A percentile compares a stretch with the other conserved stretches of the same genome.
Conservation (phyloP, 495 filamentous ascomycete genomes). For the Aspergillus steynii region DNA sequence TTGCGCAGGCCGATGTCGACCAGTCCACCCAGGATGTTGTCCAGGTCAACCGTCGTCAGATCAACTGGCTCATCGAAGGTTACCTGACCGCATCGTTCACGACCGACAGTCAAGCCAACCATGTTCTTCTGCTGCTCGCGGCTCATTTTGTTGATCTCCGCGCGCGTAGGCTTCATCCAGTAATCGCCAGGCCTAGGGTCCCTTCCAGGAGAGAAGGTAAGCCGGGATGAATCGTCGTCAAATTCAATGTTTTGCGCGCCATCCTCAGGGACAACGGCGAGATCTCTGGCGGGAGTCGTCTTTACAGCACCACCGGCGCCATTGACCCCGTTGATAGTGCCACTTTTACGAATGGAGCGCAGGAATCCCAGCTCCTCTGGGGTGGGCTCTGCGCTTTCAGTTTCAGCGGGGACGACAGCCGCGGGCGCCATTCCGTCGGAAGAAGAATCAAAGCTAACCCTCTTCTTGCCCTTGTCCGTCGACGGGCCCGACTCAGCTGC, state of each 20-base stretch:
- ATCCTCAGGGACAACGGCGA: conserved; percentile 78
- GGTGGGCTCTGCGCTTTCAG: conserved; percentile 52
- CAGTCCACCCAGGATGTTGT: conserved; percentile 69
- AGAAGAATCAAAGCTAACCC: conserved; percentile 83
- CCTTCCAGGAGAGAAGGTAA: conserved; percentile 33
- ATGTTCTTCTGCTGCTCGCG: conserved; percentile 71
- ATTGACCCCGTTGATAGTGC: conserved; percentile 52
- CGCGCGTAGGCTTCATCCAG: conserved; percentile 74
- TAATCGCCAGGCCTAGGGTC: conserved; percentile 72
- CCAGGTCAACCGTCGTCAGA: conserved; percentile 67
- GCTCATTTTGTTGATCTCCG: conserved; percentile 73
- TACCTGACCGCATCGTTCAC: conserved; percentile 74
- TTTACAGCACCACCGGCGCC: conserved; percentile 37
- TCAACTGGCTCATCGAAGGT: conserved; percentile 81
- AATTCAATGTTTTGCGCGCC: conserved; percentile 36
- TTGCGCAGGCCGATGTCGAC: conserved; percentile 72
- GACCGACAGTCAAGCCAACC: conserved; percentile 74
- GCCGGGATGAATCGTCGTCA: conserved; percentile 34
- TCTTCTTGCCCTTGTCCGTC: conserved; percentile 64
- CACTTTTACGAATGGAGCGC: conserved; percentile 51
- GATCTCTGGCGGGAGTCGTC: conserved; percentile 70
- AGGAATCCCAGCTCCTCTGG: conserved; percentile 69
- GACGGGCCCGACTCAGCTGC: conserved; percentile 31
- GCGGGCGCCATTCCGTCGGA: conserved; percentile 42
- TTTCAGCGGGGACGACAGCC: conserved; percentile 46